Conservation (phyloP, 495 filamentous ascomycete genomes). For the Emericellopsis terricola region DNA sequence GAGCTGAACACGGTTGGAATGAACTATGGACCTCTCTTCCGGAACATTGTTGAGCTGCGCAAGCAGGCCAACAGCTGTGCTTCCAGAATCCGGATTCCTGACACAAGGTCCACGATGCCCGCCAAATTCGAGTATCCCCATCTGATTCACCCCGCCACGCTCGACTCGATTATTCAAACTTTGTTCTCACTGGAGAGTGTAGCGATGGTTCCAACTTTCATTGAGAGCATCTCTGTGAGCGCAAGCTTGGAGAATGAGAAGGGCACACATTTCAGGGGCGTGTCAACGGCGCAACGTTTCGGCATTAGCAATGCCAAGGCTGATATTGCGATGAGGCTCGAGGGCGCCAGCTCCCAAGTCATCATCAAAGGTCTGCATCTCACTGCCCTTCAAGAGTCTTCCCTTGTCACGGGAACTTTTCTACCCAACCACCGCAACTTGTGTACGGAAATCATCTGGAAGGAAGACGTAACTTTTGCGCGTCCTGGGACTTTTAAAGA, state of each 20-base stretch:
- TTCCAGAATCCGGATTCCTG: slow-evolving; percentile 12
- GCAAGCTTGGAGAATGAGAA: neutral
- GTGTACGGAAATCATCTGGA: slow-evolving; percentile 13
- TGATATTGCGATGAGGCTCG: slow-evolving; percentile 4
- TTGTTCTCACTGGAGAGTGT: slow-evolving; percentile 6
- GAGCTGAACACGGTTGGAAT: slow-evolving; percentile 16
- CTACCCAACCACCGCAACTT: slow-evolving; percentile 14
- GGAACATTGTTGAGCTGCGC: slow-evolving; percentile 8
- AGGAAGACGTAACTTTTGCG: slow-evolving; percentile 5
- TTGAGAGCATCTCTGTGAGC: slow-evolving; percentile 9
- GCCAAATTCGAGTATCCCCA: slow-evolving; percentile 19
- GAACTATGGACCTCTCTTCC: slow-evolving; percentile 30
- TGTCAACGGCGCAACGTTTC: slow-evolving; percentile 1
- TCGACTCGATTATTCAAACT: slow-evolving; percentile 14
- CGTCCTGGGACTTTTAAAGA: neutral
- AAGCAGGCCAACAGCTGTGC: slow-evolving; percentile 4
- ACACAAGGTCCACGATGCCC: slow-evolving; percentile 23
- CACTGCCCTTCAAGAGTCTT: slow-evolving; percentile 3
- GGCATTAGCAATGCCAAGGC: slow-evolving; percentile 4
- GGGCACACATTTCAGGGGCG: slow-evolving; percentile 3
- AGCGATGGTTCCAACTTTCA: slow-evolving; percentile 10
- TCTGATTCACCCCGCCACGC: slow-evolving; percentile 23
- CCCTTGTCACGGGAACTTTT: slow-evolving; percentile 6
- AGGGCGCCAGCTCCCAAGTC: neutral
- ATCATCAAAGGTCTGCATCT: slow-evolving; percentile 8